Percentiles rank a stretch among this genome's conserved stretches.
Conservation (phyloP, 257 asterid species). For the Lantana camara region DNA sequence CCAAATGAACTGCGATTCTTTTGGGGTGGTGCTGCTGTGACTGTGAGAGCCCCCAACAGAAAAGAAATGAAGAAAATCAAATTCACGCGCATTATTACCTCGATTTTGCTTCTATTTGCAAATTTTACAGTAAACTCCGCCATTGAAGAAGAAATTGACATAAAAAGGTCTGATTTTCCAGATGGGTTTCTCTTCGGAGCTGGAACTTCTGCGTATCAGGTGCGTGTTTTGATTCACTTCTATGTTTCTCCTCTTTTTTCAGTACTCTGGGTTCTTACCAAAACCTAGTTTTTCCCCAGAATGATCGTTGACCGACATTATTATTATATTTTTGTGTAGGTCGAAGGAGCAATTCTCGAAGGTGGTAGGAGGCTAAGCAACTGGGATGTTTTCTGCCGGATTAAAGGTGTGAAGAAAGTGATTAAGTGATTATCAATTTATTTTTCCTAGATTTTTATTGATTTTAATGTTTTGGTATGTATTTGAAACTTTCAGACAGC, state of each 20-base stretch:
- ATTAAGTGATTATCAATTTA: too few species aligned
- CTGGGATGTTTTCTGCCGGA: constrained; percentile 67
- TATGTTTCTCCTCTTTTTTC: neutral
- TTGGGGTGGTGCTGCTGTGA: too few species aligned
- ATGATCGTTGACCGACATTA: neutral
- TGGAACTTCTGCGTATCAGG: constrained; percentile 77
- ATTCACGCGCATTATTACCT: neutral
- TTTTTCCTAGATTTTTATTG: neutral
- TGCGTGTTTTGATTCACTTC: too few species aligned
- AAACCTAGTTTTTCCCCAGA: neutral
- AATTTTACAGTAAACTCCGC: constrained; percentile 22
- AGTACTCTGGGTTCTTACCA: too few species aligned
- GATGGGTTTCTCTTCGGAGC: constrained; percentile 76
- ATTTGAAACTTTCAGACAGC: constrained; percentile 38
- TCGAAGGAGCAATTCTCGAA: constrained; percentile 78
- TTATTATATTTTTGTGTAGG: constrained; percentile 29
- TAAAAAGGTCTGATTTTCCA: constrained; percentile 60
- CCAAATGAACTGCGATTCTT: too few species aligned
- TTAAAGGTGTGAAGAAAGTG: constrained; percentile 40
- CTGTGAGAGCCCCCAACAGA: too few species aligned
- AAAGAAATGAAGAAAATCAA: neutral
- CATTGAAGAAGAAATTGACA: constrained; percentile 18
- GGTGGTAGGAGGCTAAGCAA: constrained; percentile 69
- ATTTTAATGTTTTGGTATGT: neutral
- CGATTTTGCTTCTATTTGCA: constrained; percentile 13